phyloP scores from a whole-genome alignment of 1,139 yeast species.

The Taphrina populina region DNA sequence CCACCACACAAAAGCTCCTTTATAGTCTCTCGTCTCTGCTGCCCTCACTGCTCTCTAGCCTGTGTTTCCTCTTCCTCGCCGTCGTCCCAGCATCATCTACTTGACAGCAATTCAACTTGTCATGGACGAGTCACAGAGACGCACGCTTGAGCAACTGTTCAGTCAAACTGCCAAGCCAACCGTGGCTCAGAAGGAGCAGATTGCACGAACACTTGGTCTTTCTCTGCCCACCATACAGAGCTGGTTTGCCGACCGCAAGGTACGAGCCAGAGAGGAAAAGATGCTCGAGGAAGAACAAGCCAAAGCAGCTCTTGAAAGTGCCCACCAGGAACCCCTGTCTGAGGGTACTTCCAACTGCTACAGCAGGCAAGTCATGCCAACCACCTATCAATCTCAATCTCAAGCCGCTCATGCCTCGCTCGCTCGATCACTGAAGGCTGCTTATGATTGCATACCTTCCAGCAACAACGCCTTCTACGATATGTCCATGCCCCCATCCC shows the following conservation, averaged over 20 bases:
- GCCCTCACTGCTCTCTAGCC: too few relatives aligned
- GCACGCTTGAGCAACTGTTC: conserved; percentile 8
- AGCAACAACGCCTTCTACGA: conserved; percentile 6
- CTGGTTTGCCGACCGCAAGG: conserved; percentile 11
- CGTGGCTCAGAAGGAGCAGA: conserved; percentile 6
- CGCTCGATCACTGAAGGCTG: conserved; percentile 17
- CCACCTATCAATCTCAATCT: conserved; percentile 8
- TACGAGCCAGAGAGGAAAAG: conserved; percentile 15
- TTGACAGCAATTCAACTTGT: too few relatives aligned
- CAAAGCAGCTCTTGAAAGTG: conserved; percentile 12
- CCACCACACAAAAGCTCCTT: too few relatives aligned
- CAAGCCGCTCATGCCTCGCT: conserved; percentile 15
- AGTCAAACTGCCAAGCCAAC: conserved; percentile 9
- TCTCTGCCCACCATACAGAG: background rate
- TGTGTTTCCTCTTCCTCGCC: too few relatives aligned
- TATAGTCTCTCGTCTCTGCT: too few relatives aligned
- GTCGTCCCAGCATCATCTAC: too few relatives aligned
- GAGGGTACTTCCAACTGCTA: too few relatives aligned
- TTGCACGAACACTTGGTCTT: conserved; percentile 1
- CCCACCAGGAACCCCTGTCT: conserved; percentile 1
- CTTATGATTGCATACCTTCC: conserved; percentile 4
- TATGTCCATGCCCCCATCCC: conserved; percentile 9
- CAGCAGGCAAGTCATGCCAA: background rate
- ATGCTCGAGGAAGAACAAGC: conserved; percentile 15
- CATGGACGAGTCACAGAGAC: conserved; percentile 7